Percentiles rank a stretch among this genome's conserved stretches.
Evolutionary conservation across 192 early-diverging fungal species (phyloP).

Genomic region (Podila minutissima): DNA sequence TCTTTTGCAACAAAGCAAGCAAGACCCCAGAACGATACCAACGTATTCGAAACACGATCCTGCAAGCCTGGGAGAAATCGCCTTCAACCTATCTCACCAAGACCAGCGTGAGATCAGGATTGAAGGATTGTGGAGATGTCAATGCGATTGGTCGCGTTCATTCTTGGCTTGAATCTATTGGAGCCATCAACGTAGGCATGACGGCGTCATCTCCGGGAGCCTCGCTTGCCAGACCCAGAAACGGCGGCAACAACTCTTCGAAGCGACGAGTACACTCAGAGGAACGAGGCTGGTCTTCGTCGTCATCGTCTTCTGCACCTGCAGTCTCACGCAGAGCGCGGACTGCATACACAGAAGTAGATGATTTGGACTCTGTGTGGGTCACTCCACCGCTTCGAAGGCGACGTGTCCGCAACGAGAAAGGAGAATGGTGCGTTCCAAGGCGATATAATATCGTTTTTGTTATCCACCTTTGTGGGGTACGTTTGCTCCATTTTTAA

Average conservation of each 20-base stretch:
- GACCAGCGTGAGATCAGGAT: conserved; percentile 74
- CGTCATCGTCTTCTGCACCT: conserved; percentile 29
- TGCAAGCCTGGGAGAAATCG: conserved; percentile 77
- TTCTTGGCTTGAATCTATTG: conserved; percentile 79
- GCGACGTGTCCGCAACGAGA: conserved; percentile 67
- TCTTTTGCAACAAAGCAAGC: conserved; percentile 70
- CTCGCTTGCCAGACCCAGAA: conserved; percentile 39
- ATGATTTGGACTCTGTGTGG: conserved; percentile 28
- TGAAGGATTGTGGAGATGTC: conserved; percentile 91
- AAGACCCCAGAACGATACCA: conserved; percentile 93
- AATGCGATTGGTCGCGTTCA: conserved; percentile 93
- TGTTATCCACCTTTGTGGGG: background rate
- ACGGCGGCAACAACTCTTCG: conserved; percentile 40
- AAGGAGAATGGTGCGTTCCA: conserved; percentile 66
- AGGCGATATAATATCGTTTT: background rate
- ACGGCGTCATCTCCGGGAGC: conserved; percentile 53
- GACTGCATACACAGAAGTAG: background rate
- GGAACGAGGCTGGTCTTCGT: conserved; percentile 46
- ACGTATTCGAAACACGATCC: conserved; percentile 87
- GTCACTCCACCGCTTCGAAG: conserved; percentile 53
- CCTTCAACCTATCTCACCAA: conserved; percentile 86
- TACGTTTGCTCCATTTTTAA: background rate
- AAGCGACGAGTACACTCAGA: conserved; percentile 21
- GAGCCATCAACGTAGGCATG: conserved; percentile 81
- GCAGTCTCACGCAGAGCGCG: background rate